These are phyloP conservation scores for Paecilomyces sp. DNA, from an alignment of 2,329 filamentous ascomycete genomes.

Conservation along the genomic window DNA sequence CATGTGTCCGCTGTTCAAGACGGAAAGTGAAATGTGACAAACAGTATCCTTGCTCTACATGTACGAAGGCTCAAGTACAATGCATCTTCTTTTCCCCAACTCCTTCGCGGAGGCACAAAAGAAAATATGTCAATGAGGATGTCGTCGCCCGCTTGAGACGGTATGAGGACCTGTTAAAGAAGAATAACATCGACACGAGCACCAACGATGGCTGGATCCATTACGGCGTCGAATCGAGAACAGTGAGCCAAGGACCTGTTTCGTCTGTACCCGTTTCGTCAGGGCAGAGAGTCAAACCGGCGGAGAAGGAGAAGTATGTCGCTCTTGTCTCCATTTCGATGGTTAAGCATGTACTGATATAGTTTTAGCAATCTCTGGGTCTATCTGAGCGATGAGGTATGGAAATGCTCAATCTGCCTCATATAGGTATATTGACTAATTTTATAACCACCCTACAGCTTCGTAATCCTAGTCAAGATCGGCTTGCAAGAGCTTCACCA, in stretches of 20 bases:
- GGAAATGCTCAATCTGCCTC: not conserved
- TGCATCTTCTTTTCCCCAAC: constrained; percentile 20
- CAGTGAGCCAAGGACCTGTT: not conserved
- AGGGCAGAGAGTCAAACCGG: not conserved
- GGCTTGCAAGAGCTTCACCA: not conserved
- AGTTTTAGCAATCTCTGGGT: constrained; percentile 1
- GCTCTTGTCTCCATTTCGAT: not conserved
- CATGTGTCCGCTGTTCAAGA: constrained; percentile 2
- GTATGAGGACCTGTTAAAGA: constrained; percentile 2
- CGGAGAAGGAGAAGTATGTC: not conserved
- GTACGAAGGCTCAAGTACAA: not conserved
- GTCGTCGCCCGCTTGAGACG: constrained; percentile 1
- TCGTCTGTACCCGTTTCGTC: not conserved
- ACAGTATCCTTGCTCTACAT: not conserved
- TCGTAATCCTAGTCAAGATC: constrained; percentile 1
- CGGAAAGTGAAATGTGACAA: constrained; percentile 3
- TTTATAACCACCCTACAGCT: not conserved
- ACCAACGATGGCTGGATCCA: constrained; percentile 9
- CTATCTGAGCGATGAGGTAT: constrained; percentile 2
- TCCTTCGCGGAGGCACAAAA: constrained; percentile 18
- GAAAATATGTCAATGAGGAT: not conserved
- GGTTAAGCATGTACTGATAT: not conserved
- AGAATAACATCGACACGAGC: constrained; percentile 19
- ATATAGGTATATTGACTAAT: not conserved
- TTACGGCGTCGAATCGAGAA: not conserved